A percentile compares a stretch with the other conserved stretches of the same genome.
Evolutionary conservation across 2,329 filamentous ascomycete genomes (phyloP).

Genomic region (Nothopassalora personata): DNA sequence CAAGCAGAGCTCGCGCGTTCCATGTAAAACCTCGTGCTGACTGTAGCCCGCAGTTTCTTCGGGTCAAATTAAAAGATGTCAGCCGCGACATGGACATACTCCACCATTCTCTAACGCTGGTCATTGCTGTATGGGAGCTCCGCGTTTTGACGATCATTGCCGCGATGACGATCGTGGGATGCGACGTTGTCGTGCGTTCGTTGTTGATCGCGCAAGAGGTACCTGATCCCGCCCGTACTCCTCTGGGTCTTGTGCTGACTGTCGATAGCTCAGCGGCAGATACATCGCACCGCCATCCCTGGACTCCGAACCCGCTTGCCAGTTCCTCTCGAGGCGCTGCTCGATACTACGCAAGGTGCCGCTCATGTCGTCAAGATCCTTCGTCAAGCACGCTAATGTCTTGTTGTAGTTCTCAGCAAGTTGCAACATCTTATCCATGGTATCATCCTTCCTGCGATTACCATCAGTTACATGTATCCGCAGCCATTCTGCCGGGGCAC

Average conservation of each 20-base stretch:
- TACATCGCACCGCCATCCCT: background rate
- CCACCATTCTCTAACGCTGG: too few species aligned
- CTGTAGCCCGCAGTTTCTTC: too few species aligned
- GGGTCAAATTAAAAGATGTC: too few species aligned
- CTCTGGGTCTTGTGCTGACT: background rate
- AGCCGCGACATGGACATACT: too few species aligned
- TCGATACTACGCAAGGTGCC: slow-evolving; percentile 16
- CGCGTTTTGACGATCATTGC: too few species aligned
- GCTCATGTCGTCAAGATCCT: slow-evolving; percentile 15
- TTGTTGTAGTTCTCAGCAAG: slow-evolving; percentile 18
- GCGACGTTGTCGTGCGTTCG: background rate
- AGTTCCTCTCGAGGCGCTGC: slow-evolving; percentile 12
- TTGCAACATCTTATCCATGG: slow-evolving; percentile 19
- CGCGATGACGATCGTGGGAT: too few species aligned
- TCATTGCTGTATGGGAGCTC: too few species aligned
- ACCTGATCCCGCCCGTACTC: background rate
- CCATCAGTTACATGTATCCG: background rate
- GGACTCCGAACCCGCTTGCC: background rate
- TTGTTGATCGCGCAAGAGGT: background rate
- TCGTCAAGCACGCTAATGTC: slow-evolving; percentile 12
- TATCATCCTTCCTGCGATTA: slow-evolving; percentile 17
- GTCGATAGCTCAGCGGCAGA: background rate
- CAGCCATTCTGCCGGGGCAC: background rate
- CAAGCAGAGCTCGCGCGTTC: background rate
- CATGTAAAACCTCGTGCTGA: too few species aligned